Percentiles rank a stretch among this genome's conserved stretches.
Evolutionary conservation across 768 basidiomycete species (phyloP).

Genomic region (Lyophyllum atratum): DNA sequence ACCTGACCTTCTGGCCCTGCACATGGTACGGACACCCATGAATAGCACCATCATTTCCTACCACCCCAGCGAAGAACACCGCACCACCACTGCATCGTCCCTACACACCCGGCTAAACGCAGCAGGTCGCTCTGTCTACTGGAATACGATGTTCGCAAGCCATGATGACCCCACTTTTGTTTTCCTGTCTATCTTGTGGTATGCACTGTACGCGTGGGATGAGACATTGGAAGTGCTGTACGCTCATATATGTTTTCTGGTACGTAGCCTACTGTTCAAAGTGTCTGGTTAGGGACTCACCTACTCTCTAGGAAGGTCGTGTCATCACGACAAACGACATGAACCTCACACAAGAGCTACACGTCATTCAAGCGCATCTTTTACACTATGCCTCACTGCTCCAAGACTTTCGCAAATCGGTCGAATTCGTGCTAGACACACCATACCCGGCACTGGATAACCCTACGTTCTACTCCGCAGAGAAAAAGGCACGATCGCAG

Average conservation of each 20-base stretch:
- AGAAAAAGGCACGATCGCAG: conserved; percentile 17
- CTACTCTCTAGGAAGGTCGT: conserved; percentile 40
- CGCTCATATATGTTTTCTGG: conserved; percentile 48
- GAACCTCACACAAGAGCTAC: conserved; percentile 51
- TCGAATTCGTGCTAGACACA: conserved; percentile 49
- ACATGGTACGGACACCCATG: conserved; percentile 47
- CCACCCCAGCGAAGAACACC: conserved; percentile 36
- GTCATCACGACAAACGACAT: conserved; percentile 43
- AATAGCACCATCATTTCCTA: conserved; percentile 46
- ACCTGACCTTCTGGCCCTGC: conserved; percentile 54
- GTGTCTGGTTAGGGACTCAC: conserved; percentile 1
- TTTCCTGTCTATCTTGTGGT: conserved; percentile 56
- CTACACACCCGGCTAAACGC: conserved; percentile 39
- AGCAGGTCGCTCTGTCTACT: conserved; percentile 45
- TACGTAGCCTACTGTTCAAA: conserved; percentile 22
- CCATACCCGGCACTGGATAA: conserved; percentile 48
- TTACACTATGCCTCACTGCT: conserved; percentile 56
- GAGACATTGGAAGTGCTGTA: conserved; percentile 57
- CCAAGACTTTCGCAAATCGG: conserved; percentile 52
- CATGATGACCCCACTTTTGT: conserved; percentile 56
- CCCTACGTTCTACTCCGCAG: conserved; percentile 10
- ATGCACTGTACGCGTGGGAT: conserved; percentile 62
- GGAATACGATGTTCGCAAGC: conserved; percentile 42
- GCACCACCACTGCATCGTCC: conserved; percentile 33
- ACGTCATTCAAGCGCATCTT: conserved; percentile 58